Evolutionary conservation across 179 eudicot genomes (phyloP).

Genomic region (Gypsophila paniculata): DNA sequence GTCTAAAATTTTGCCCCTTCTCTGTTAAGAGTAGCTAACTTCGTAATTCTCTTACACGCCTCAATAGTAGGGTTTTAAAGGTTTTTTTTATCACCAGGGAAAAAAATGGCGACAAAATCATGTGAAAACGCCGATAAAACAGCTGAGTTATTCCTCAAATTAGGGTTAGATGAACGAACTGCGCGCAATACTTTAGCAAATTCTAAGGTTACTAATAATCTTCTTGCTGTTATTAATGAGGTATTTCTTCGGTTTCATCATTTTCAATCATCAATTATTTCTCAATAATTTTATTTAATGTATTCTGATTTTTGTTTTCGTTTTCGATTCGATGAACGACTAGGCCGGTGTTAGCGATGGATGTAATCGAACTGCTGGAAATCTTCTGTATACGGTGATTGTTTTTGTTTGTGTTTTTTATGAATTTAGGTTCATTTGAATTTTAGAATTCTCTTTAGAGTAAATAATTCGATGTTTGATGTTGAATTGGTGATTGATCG

Average conservation of each 20-base stretch:
- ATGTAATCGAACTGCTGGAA: conserved; percentile 64
- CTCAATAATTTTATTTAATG: neutral
- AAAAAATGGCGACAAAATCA: conserved; percentile 25
- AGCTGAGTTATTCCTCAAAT: conserved; percentile 56
- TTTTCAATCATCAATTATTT: neutral
- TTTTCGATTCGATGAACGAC: conserved; percentile 12
- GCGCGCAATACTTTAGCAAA: conserved; percentile 81
- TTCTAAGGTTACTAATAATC: conserved; percentile 73
- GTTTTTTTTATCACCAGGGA: neutral
- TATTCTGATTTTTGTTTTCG: neutral
- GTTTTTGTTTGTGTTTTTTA: neutral
- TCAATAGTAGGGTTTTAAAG: too few relatives aligned
- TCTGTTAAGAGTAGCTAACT: too few relatives aligned
- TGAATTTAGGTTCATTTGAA: neutral
- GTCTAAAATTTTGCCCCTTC: too few relatives aligned
- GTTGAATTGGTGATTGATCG: too few relatives aligned
- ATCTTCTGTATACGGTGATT: conserved; percentile 71
- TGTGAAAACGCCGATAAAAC: conserved; percentile 22
- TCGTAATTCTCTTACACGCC: too few relatives aligned
- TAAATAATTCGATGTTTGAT: too few relatives aligned
- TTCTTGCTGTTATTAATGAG: conserved; percentile 72
- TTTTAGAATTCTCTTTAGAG: too few relatives aligned
- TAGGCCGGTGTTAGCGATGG: conserved; percentile 83
- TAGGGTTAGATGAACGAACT: conserved; percentile 68
- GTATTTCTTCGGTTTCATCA: conserved; percentile 31